These are phyloP conservation scores for Xylariaceae sp. DNA, from an alignment of 2,329 filamentous ascomycete species.

Conservation along the genomic window DNA sequence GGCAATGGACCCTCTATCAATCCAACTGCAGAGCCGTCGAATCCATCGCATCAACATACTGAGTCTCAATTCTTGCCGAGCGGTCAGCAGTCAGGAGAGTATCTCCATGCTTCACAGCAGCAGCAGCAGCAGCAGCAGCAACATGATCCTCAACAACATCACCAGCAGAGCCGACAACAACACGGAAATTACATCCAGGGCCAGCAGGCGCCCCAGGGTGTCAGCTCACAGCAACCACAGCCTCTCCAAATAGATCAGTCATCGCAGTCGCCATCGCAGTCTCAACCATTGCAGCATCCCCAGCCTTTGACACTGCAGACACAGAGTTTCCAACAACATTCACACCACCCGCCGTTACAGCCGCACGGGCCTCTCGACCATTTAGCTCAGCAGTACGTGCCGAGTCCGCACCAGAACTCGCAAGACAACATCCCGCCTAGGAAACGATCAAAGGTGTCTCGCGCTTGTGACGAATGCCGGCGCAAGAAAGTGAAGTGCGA, in stretches of 20 bases:
- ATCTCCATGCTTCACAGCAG: slow-evolving; percentile 12
- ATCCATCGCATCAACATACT: slow-evolving; percentile 2
- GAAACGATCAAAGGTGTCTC: slow-evolving; percentile 80
- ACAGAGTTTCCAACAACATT: no score
- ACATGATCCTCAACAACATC: neutral
- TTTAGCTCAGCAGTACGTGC: slow-evolving; percentile 37
- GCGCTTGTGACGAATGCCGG: slow-evolving; percentile 83
- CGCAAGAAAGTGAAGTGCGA: slow-evolving; percentile 90
- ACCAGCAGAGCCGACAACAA: slow-evolving; percentile 11
- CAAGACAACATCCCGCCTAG: slow-evolving; percentile 60
- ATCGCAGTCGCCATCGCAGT: slow-evolving; percentile 11
- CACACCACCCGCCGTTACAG: slow-evolving; percentile 19
- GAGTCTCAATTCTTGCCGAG: no score
- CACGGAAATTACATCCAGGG: slow-evolving; percentile 12
- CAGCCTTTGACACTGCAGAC: no score
- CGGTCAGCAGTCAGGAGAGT: no score
- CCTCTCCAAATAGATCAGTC: slow-evolving; percentile 14
- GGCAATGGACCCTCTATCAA: slow-evolving; percentile 5
- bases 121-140: slow-evolving; percentile 10
- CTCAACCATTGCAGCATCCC: slow-evolving; percentile 25
- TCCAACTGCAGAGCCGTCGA: slow-evolving; percentile 6
- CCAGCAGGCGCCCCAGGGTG: slow-evolving; percentile 16
- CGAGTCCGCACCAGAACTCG: slow-evolving; percentile 23
- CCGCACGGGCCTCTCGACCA: slow-evolving; percentile 21
- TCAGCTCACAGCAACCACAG: slow-evolving; percentile 25